Evolutionary conservation across 1,139 yeast genomes (phyloP).

Genomic region (Kurtzmaniella quercitrusa): DNA sequence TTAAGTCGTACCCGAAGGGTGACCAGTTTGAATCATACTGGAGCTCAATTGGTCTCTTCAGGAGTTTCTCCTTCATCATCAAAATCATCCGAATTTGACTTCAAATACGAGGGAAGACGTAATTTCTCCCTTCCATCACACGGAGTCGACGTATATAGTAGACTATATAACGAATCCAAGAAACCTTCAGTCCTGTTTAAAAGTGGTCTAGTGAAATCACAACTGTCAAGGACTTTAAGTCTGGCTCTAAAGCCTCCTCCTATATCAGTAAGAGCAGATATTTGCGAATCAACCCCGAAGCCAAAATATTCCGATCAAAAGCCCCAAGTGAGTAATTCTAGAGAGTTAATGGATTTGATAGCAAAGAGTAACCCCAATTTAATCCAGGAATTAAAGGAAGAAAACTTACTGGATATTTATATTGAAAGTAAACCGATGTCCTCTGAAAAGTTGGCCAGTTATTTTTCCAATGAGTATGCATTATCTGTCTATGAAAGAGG

Average conservation of each 20-base stretch:
- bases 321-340: conserved; percentile 14
- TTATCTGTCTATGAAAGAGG: conserved; percentile 51
- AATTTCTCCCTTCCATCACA: conserved; percentile 5
- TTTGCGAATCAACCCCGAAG: not conserved
- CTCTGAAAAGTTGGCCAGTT: conserved; percentile 7
- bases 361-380: conserved; percentile 18
- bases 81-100: not conserved
- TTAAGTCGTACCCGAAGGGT: not conserved
- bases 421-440: not conserved
- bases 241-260: not conserved
- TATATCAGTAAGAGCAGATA: not conserved
- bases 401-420: not conserved
- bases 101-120: not conserved
- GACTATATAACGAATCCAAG: conserved; percentile 7
- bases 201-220: conserved; percentile 4
- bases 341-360: conserved; percentile 18
- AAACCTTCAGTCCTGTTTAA: conserved; percentile 2
- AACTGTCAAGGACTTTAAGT: conserved; percentile 1
- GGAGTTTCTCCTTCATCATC: not conserved
- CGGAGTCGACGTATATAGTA: conserved; percentile 7
- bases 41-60: not conserved
- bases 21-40: not conserved
- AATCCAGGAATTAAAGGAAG: not conserved
- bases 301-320: not conserved
- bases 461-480: conserved; percentile 3